Base-by-base conservation (phyloP, 768 basidiomycete genomes). In the Imleria badia region DNA sequence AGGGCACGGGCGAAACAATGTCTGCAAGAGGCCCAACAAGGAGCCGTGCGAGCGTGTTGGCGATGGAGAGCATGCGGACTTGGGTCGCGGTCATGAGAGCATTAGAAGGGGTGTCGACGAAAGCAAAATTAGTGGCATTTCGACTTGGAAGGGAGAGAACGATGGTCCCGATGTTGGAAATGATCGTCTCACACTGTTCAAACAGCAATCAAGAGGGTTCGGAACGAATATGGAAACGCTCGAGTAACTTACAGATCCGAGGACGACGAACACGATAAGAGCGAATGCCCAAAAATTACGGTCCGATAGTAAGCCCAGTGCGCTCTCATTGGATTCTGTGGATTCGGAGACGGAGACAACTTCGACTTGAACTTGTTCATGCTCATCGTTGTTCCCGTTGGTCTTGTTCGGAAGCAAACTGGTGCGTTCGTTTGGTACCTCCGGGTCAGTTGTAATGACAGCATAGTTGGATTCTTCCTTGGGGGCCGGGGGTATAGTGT, bases 101-200 rank as follows among this genome's bases (percentile, higher is more conserved):
- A 3, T 54, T 59, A 15, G 71, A 65, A 19, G 69, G 54, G 29
- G 57, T 56, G 40, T 59, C 56, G 23, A 46, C 20, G 45, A 51
- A 33, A 36, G 60, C 3, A 29, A 34, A 29, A 33, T 58, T 51
- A n/a, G 50, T 35, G 8, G 65, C 41, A 22, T 36, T 23, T 19
- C 67, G 48, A 15, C 71, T 63, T 10, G 83, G 81, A 34, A 91
- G 78, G 13, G 90, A 84, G 5, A 86, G 71, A 14, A 86, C 79
- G 47, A 92, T 87, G 1, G 86, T 83, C 34, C 89, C 90, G 44
- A 93, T 84, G 62, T 91, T 93, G 19, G 89, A 86, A 19, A 92
- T 84, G 22, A 93, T 77, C 89, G 90, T 91, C 68, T 91, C 89
- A 43, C 80, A 81, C 87, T 89, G 50, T 7, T 15, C 38, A 41